Base-by-base conservation (phyloP, 495 filamentous ascomycete species). In the Daldinia vernicosa region DNA sequence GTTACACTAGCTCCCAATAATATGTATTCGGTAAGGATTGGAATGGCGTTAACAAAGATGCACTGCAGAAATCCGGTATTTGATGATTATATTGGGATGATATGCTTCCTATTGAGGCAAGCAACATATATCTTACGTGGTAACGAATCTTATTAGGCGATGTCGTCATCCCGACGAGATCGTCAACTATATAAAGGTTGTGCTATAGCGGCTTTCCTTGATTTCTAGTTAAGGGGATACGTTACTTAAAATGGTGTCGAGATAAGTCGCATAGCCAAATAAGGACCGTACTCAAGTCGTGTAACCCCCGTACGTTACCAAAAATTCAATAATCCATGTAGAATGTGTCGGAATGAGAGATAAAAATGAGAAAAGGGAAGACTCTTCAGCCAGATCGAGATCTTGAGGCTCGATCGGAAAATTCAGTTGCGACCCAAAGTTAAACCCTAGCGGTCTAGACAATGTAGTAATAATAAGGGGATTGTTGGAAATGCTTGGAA, bases 371-470 rank as follows among this genome's bases (percentile, higher is more conserved):
- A 22, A 62, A 57, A 53, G 39, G 39, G 33, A 47, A 63, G 24
- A 60, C 65, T 60, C 26, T 68, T 55, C 32, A 14, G 59, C 55
- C 14, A 64, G 70, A 72, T 68, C 70, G 64, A 65, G 63, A 61
- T 68, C 60, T 43, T 65, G 60, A 72, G 70, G 64, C 70, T 72
- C 50, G 60, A 72, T 72, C 65, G 70, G 70, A 63, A 61, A 64
- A 61, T 56, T 61, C 65, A 17, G 57, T 47, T 50, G 17, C 45
- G 30, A 61, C 50, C 37, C 19, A 27, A 54, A 61, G 4, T 51
- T 15, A 39, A 54, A 54, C 32, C 35, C 32, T n/a, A 19, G 22
- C 24, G 11, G 22, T 45, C 28, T 39, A 35, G 50, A 59, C 24
- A 55, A 33, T 39, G 60, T 45, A 54, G 67, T 52, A 60, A 35